Percentiles rank a stretch among this genome's conserved stretches.
Evolutionary conservation across 139 green algal species (phyloP).

Genomic region (Monoraphidium neglectum): DNA sequence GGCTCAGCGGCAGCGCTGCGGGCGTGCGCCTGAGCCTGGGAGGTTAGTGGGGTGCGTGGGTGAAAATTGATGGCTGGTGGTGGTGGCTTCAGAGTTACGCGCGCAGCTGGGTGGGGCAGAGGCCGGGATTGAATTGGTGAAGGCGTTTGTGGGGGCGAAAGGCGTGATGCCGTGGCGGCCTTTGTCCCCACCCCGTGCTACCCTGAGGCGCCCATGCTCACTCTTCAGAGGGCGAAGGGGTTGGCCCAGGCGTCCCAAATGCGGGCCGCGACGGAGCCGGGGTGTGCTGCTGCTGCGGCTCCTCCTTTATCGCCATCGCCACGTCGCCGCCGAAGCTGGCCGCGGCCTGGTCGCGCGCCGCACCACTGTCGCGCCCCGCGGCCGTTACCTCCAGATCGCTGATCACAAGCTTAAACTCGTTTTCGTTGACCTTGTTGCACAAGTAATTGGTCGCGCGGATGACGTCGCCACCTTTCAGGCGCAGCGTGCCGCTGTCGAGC

Average conservation of each 20-base stretch:
- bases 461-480: conserved; percentile 19
- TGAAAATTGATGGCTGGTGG: neutral
- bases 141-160: too few relatives aligned
- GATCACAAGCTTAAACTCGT: conserved; percentile 39
- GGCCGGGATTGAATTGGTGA: too few relatives aligned
- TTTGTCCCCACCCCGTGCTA: too few relatives aligned
- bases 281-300: neutral
- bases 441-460: conserved; percentile 13
- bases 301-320: conserved; percentile 5
- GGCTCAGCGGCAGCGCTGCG: neutral
- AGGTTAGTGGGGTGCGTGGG: neutral
- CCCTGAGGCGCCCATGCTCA: conserved; percentile 21
- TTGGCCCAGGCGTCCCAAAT: conserved; percentile 15
- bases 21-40: conserved; percentile 2
- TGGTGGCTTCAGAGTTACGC: too few relatives aligned
- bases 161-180: too few relatives aligned
- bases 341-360: neutral
- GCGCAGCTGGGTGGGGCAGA: too few relatives aligned
- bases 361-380: neutral
- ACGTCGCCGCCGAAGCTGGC: neutral
- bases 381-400: conserved; percentile 29
- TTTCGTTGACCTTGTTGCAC: conserved; percentile 17
- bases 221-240: conserved; percentile 42
- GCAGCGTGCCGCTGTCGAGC: conserved; percentile 12
- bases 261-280: neutral